A percentile compares a stretch with the other conserved stretches of the same genome.
These are phyloP conservation scores for Teratosphaeriaceae sp. DNA, from an alignment of 2,329 filamentous ascomycete species.

Conservation along the genomic window DNA sequence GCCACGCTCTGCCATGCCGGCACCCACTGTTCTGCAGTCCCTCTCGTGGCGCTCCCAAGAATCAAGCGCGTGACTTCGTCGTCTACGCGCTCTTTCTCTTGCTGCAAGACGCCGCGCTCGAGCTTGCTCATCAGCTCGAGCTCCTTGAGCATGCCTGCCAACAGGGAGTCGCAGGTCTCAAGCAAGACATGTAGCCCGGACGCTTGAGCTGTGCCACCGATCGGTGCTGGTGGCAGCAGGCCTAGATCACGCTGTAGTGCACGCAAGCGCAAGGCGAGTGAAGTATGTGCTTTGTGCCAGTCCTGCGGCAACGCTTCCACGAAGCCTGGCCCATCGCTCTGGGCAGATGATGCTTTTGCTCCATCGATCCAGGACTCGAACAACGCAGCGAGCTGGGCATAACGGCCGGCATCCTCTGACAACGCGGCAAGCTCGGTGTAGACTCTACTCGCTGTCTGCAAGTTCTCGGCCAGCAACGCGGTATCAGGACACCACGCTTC, in stretches of 20 bases:
- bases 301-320: slow-evolving; percentile 48
- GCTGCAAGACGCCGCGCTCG: slow-evolving; percentile 49
- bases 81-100: slow-evolving; percentile 55
- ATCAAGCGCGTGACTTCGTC: slow-evolving; percentile 19
- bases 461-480: slow-evolving; percentile 45
- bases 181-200: slow-evolving; percentile 46
- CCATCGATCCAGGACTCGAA: slow-evolving; percentile 55
- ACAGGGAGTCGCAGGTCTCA: slow-evolving; percentile 41
- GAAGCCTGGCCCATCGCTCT: slow-evolving; percentile 39
- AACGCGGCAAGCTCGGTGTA: slow-evolving; percentile 41
- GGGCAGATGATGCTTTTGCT: slow-evolving; percentile 26
- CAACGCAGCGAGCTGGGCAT: slow-evolving; percentile 46
- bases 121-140: slow-evolving; percentile 56
- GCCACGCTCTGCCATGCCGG: slow-evolving; percentile 22
- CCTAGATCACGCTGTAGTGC: slow-evolving; percentile 46
- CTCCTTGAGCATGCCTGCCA: slow-evolving; percentile 57
- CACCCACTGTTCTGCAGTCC: slow-evolving; percentile 16
- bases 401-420: slow-evolving; percentile 30
- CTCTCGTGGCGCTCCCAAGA: slow-evolving; percentile 4
- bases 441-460: slow-evolving; percentile 53
- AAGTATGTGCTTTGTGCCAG: slow-evolving; percentile 55
- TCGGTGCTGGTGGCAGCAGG: slow-evolving; percentile 35
- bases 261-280: slow-evolving; percentile 49
- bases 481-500: slow-evolving; percentile 43
- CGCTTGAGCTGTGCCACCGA: slow-evolving; percentile 9